A percentile compares a stretch with the other conserved stretches of the same genome.
These are phyloP conservation scores for Citrus reticulata DNA, from an alignment of 345 rosid species.

Conservation along the genomic window DNA sequence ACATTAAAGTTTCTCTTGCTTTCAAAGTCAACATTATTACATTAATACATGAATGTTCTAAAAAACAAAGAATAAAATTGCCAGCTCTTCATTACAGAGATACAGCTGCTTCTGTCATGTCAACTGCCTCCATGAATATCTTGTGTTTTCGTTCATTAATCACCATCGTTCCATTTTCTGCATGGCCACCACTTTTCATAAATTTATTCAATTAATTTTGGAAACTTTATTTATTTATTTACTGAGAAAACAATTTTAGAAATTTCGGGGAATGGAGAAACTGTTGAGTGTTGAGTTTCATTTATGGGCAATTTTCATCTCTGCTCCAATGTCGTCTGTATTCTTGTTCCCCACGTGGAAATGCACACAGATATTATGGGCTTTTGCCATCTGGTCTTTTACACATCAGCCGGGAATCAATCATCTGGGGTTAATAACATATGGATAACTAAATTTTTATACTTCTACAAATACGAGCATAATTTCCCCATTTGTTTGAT, in stretches of 20 bases:
- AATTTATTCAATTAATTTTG: not conserved
- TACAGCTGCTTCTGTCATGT: conserved; percentile 13
- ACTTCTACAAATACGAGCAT: no score
- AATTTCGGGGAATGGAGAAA: not conserved
- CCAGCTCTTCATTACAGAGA: conserved; percentile 3
- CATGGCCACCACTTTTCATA: not conserved
- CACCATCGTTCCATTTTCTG: not conserved
- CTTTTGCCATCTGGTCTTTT: not conserved
- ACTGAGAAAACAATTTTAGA: not conserved
- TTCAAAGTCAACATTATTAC: not conserved
- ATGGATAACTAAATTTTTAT: no score
- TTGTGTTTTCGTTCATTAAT: not conserved
- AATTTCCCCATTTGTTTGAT: no score
- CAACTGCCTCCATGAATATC: conserved; percentile 12
- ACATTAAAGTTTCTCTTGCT: not conserved
- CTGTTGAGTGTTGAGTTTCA: not conserved
- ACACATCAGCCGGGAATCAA: no score
- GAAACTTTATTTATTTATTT: not conserved
- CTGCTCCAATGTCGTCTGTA: not conserved
- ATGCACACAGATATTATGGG: not conserved
- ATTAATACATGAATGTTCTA: not conserved
- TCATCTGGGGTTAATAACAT: no score
- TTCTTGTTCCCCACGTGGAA: not conserved
- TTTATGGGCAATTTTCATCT: not conserved
- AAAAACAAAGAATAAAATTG: not conserved